phyloP scores from a whole-genome alignment of 352 stramenopile genomes.

The Globisporangium spiculum region DNA sequence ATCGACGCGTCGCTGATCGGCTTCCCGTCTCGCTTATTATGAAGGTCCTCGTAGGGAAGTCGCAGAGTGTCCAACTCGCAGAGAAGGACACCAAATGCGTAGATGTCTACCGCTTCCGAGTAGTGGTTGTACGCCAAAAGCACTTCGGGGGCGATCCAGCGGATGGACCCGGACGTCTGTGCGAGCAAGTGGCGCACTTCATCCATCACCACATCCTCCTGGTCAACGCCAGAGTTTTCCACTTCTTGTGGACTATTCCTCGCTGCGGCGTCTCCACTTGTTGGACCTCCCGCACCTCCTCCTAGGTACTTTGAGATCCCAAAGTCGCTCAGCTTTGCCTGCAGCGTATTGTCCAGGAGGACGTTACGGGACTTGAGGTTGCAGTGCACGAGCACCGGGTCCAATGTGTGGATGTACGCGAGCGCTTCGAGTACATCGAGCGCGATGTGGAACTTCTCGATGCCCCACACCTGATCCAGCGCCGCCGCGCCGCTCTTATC shows the following conservation, averaged over 20 bases:
- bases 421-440: constrained; percentile 45
- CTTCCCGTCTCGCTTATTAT: constrained; percentile 6
- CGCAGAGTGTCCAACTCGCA: constrained; percentile 25
- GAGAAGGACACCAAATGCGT: constrained; percentile 24
- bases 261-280: background rate
- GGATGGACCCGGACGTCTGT: constrained; percentile 12
- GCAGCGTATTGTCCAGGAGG: constrained; percentile 20
- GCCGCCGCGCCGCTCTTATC: background rate
- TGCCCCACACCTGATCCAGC: constrained; percentile 20
- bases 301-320: constrained; percentile 24
- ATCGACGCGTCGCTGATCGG: constrained; percentile 22
- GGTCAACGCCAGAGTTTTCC: background rate
- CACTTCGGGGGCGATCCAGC: constrained; percentile 25
- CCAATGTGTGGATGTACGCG: constrained; percentile 29
- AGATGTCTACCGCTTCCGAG: constrained; percentile 23
- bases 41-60: constrained; percentile 19
- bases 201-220: constrained; percentile 15
- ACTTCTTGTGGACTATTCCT: background rate
- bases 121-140: constrained; percentile 22
- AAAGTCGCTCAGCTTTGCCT: constrained; percentile 29
- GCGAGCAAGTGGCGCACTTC: constrained; percentile 22
- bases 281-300: background rate
- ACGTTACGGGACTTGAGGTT: constrained; percentile 29
- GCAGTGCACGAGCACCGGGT: constrained; percentile 26
- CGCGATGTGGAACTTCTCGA: constrained; percentile 38